These are phyloP conservation scores for Juncus inflexus DNA, from an alignment of 176 grass and related monocot genomes.

Conservation along the genomic window DNA sequence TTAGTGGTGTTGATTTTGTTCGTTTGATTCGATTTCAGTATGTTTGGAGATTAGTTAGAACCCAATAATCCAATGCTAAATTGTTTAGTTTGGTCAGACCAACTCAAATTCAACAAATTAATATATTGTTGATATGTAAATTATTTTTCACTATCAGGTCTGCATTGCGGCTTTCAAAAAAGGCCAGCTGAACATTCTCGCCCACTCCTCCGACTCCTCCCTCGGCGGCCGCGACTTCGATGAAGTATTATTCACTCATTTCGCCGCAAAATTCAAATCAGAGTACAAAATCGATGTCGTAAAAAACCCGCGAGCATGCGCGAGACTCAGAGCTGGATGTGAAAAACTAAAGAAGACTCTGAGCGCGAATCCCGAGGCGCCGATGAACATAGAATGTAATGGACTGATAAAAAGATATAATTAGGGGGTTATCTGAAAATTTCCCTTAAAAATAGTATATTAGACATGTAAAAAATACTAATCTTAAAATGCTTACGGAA, in stretches of 20 bases:
- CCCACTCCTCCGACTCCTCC: slow-evolving; percentile 66
- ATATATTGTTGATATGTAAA: too few relatives aligned
- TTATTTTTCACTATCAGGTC: slow-evolving; percentile 31
- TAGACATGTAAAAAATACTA: too few relatives aligned
- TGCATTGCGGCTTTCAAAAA: slow-evolving; percentile 71
- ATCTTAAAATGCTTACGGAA: too few relatives aligned
- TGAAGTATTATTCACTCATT: slow-evolving; percentile 71
- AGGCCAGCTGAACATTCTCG: slow-evolving; percentile 69
- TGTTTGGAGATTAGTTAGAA: too few relatives aligned
- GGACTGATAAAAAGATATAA: too few relatives aligned
- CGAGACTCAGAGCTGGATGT: slow-evolving; percentile 59
- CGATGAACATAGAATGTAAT: slow-evolving; percentile 78
- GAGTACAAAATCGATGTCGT: slow-evolving; percentile 82
- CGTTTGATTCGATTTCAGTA: too few relatives aligned
- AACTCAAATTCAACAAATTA: too few relatives aligned
- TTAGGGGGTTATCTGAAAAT: too few relatives aligned
- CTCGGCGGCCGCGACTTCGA: slow-evolving; percentile 87
- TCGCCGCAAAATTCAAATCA: slow-evolving; percentile 68
- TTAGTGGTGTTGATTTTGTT: too few relatives aligned
- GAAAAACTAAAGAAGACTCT: slow-evolving; percentile 89
- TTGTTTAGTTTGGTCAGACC: too few relatives aligned
- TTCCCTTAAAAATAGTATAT: too few relatives aligned
- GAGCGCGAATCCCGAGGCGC: slow-evolving; percentile 75
- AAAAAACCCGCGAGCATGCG: slow-evolving; percentile 67
- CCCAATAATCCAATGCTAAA: too few relatives aligned